Base-by-base conservation (phyloP, 805 yeast species). In the Kazachstania psychrophila region DNA sequence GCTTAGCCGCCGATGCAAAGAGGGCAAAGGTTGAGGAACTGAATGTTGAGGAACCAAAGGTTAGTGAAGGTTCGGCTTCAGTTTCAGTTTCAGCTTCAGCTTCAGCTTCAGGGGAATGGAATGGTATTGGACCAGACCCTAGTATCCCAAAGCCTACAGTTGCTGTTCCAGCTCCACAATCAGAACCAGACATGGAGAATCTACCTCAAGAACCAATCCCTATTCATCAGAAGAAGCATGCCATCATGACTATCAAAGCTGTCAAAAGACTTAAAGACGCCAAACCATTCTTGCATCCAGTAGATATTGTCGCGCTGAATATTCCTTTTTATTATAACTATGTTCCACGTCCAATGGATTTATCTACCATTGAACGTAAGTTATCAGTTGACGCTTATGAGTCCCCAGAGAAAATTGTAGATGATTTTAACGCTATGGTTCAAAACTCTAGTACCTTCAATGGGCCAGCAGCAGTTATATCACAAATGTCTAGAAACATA, bases 221-320 rank as follows among this genome's bases (percentile, higher is more conserved):
- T 18, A 68, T 71, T 35, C 96, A 92, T 60, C 97, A 92, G 61
- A 71, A 73, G 49, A 81, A 80, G 52, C 88, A 79, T 53, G 85
- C 89, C 1, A 48, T 74, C 14, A 81, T 84, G 44, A 74, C 88
- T 2, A 69, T 92, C 34, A 84, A 88, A 51, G 88, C 94, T 10
- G 79, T 92, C 43, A 86, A 83, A 58, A 68, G 97, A 43, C 70
- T 89, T 52, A 85, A 87, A 60, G 98, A 92, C 62, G 94, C 97
- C 1, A 75, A 69, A 12, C 97, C 97, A 2, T 92, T 92, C 55
- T 55, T 85, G 31, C 74, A 68, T 35, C 98, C 98, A 0, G 98
- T 92, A 15, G 97, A 92, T 58, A 82, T 74, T 3, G 79, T 81
- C 33, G 86, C 84, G 55, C 73, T 86, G 43, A 86, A 88, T 52